Base-by-base conservation (phyloP, 2,329 filamentous ascomycete genomes). In the Sporothrix protearum region DNA sequence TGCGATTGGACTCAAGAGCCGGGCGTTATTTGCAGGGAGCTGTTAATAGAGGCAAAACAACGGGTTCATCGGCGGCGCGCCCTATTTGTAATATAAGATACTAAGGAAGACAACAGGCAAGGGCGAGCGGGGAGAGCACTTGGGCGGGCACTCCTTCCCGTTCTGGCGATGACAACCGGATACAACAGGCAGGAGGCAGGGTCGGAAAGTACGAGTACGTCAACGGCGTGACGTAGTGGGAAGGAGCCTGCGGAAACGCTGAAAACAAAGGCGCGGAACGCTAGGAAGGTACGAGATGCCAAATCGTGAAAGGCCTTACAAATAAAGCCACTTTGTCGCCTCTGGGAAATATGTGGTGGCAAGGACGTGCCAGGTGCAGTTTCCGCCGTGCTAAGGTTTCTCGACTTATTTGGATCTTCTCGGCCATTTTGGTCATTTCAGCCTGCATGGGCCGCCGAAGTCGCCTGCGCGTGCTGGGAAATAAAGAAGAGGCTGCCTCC, bases 381-480 rank as follows among this genome's bases (percentile, higher is more conserved):
- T 64, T 64, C 59, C 59, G 39, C 36, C 25, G 42, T 49, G 25
- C 25, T 30, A 16, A 16, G 12, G n/a, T 49, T 30, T 33, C 14
- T n/a, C n/a, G n/a, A n/a, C n/a, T n/a, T n/a, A n/a, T n/a, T n/a
- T 8, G 25, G 22, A 22, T 53, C 12, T 53, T 63, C 36, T 42
- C 28, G 36, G 36, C 9, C 59, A 19, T 16, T 45, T 64, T 36
- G 25, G 59, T 33, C 28, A 42, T 49, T 49, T 66, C 63, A 49
- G 63, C 25, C 63, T 33, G 42, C 45, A 66, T 28, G 10, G 16
- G 45, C 19, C 63, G 63, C 39, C 59, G 59, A 12, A 28, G 59
- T 28, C 59, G n/a, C 59, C 59, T 64, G 36, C 36, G 36, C 59
- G 59, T 28, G 45, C 63, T 66, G 63, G n/a, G n/a, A n/a, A n/a